phyloP scores from a whole-genome alignment of 805 yeast genomes.

The Candida nanaspora region DNA sequence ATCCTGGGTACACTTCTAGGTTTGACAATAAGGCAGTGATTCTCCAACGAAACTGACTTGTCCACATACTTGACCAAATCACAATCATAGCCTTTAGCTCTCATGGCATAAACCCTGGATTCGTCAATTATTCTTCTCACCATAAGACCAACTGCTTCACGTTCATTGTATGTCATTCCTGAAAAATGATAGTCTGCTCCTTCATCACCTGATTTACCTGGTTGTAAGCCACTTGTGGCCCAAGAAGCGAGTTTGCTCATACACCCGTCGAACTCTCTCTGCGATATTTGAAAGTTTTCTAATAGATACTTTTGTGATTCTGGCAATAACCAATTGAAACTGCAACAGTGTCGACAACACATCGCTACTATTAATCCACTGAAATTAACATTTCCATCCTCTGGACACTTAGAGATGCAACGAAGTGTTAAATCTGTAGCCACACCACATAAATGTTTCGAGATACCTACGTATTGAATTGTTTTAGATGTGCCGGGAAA shows the following conservation, averaged over 20 bases:
- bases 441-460: conserved; percentile 89
- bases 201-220: conserved; percentile 31
- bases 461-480: conserved; percentile 45
- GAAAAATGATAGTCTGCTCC: conserved; percentile 36
- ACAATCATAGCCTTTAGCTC: conserved; percentile 31
- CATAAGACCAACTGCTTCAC: conserved; percentile 54
- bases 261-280: conserved; percentile 22
- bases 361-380: conserved; percentile 74
- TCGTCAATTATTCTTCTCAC: conserved; percentile 75
- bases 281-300: conserved; percentile 21
- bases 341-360: conserved; percentile 88
- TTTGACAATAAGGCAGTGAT: conserved; percentile 27
- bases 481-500: conserved; percentile 21
- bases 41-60: conserved; percentile 58
- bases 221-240: conserved; percentile 73
- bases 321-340: conserved; percentile 46
- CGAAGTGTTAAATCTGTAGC: conserved; percentile 83
- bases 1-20: neutral
- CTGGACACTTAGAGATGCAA: conserved; percentile 36
- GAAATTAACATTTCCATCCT: conserved; percentile 11
- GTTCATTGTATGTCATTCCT: conserved; percentile 36
- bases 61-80: conserved; percentile 54
- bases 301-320: conserved; percentile 35
- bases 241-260: conserved; percentile 70
- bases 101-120: conserved; percentile 50